Evolutionary conservation across 257 asterid species (phyloP).

Genomic region (Anisodus acutangulus): DNA sequence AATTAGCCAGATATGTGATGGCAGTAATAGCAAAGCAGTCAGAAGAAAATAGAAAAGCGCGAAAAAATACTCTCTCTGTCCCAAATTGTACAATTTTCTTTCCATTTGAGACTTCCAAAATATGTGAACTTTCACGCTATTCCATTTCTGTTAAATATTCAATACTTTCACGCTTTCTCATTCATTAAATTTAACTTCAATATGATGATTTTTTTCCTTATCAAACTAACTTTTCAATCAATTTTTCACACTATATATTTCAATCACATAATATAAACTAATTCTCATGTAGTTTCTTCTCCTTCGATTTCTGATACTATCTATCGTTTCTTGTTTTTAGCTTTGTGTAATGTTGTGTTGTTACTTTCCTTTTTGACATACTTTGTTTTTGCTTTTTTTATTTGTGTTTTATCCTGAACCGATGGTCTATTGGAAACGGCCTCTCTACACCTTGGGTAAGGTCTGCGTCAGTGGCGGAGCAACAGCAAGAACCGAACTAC

Average conservation of each 20-base stretch:
- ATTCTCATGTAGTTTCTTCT: too few relatives aligned
- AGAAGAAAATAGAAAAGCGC: not conserved
- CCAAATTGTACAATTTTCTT: conserved; percentile 4
- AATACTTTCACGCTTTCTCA: not conserved
- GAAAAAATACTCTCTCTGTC: not conserved
- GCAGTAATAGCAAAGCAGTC: conserved; percentile 3
- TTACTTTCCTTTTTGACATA: too few relatives aligned
- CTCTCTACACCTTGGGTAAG: too few relatives aligned
- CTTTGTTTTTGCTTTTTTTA: too few relatives aligned
- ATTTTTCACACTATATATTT: not conserved
- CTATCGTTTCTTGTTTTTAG: too few relatives aligned
- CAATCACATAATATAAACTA: not conserved
- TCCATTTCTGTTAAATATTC: not conserved
- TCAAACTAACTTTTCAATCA: not conserved
- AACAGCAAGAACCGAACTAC: too few relatives aligned
- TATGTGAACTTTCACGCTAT: not conserved
- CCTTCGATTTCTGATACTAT: too few relatives aligned
- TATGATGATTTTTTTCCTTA: not conserved
- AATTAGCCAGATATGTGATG: not conserved
- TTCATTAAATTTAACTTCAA: not conserved
- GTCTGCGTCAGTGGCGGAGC: too few relatives aligned
- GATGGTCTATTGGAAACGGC: too few relatives aligned
- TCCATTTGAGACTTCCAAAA: not conserved
- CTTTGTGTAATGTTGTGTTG: too few relatives aligned
- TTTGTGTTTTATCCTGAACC: too few relatives aligned